A percentile compares a stretch with the other conserved stretches of the same genome.
These are phyloP conservation scores for Hemerocallis citrina DNA, from an alignment of 106 monocot species.

Conservation along the genomic window DNA sequence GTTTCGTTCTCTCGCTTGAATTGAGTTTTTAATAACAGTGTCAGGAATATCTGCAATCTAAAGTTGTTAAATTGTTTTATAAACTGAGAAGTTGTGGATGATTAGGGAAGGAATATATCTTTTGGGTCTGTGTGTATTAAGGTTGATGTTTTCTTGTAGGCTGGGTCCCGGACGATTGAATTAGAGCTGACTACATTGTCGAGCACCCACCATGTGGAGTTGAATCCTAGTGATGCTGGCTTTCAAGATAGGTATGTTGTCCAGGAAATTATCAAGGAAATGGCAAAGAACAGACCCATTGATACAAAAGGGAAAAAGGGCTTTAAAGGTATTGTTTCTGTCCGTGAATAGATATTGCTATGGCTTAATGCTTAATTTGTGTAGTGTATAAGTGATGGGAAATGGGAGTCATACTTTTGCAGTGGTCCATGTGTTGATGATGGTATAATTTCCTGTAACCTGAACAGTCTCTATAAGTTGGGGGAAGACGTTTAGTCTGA, in stretches of 20 bases:
- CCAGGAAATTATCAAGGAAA: constrained; percentile 97
- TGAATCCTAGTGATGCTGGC: constrained; percentile 94
- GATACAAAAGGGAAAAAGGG: constrained; percentile 80
- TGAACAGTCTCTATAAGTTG: no score
- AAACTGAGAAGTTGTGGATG: no score
- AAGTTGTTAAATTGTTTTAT: no score
- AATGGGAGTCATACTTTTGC: not conserved
- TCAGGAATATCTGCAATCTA: no score
- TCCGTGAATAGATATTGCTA: not conserved
- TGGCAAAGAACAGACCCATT: constrained; percentile 90
- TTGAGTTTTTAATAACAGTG: no score
- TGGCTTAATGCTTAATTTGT: not conserved
- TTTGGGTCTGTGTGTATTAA: not conserved
- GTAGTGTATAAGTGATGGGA: not conserved
- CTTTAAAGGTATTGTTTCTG: constrained; percentile 59
- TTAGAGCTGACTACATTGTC: constrained; percentile 76
- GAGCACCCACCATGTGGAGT: constrained; percentile 80
- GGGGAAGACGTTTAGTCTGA: no score
- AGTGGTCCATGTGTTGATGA: not conserved
- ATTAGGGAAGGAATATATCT: not conserved
- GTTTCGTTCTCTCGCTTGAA: constrained; percentile 1
- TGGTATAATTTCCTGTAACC: not conserved
- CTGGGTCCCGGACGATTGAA: constrained; percentile 79
- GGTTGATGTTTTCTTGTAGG: constrained; percentile 32
- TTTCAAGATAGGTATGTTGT: constrained; percentile 96